Conservation (phyloP, 768 basidiomycete species). For the Agrocybe pediades region DNA sequence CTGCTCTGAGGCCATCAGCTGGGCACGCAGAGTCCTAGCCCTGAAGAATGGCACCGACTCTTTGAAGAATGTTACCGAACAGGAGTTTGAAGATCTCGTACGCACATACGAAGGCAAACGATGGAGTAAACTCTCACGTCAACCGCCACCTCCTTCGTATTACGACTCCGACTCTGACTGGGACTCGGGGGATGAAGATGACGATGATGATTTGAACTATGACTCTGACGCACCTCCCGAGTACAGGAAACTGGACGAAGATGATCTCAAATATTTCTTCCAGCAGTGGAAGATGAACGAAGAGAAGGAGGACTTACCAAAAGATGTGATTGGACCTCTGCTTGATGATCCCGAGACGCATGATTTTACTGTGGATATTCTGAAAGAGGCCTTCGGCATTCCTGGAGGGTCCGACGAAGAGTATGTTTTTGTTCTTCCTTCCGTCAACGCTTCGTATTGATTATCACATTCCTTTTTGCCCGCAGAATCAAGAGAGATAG, state of each 20-base stretch:
- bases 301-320: neutral
- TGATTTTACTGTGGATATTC: neutral
- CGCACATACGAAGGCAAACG: neutral
- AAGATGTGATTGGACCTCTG: conserved; percentile 2
- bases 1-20: neutral
- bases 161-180: neutral
- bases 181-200: neutral
- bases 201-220: neutral
- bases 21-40: neutral
- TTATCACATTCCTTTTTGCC: neutral
- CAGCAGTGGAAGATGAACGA: neutral
- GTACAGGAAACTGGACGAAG: neutral
- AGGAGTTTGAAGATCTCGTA: no score
- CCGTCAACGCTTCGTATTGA: neutral
- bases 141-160: no score
- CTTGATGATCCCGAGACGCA: neutral
- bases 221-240: neutral
- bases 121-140: neutral
- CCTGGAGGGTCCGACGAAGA: neutral
- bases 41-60: neutral
- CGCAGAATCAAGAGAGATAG: neutral
- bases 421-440: neutral
- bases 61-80: no score
- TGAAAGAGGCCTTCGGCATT: conserved; percentile 1
- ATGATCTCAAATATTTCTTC: neutral